These are phyloP conservation scores for Pseudocercospora crystallina DNA, from an alignment of 2,329 filamentous ascomycete species.

Conservation along the genomic window DNA sequence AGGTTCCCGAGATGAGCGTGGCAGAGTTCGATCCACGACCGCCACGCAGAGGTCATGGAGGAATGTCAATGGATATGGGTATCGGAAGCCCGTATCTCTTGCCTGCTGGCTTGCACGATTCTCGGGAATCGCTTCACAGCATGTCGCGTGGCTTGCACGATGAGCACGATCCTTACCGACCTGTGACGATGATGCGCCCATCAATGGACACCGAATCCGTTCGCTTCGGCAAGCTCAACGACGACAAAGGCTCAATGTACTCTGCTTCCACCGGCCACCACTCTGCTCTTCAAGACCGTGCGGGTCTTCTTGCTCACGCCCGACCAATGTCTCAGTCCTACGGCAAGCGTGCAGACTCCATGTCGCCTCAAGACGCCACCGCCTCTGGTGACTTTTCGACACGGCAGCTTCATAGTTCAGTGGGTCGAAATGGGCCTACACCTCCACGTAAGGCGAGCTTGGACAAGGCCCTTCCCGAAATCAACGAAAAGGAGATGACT, in stretches of 20 bases:
- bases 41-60: conserved; percentile 42
- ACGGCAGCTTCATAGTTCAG: conserved; percentile 27
- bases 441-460: conserved; percentile 16
- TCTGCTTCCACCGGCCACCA: conserved; percentile 50
- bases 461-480: conserved; percentile 22
- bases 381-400: conserved; percentile 17
- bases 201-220: conserved; percentile 42
- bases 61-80: conserved; percentile 58
- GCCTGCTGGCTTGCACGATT: conserved; percentile 75
- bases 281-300: conserved; percentile 39
- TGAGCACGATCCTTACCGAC: conserved; percentile 82
- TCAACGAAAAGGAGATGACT: conserved; percentile 19
- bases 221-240: conserved; percentile 20
- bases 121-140: conserved; percentile 82
- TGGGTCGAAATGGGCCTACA: conserved; percentile 8
- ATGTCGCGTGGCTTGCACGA: conserved; percentile 73
- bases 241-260: conserved; percentile 51
- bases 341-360: conserved; percentile 42
- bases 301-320: conserved; percentile 57
- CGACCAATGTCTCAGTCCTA: conserved; percentile 58
- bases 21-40: conserved; percentile 41
- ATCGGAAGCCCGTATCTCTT: conserved; percentile 86
- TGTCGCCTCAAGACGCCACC: conserved; percentile 19
- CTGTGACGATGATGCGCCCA: conserved; percentile 56
- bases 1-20: conserved; percentile 57